Evolutionary conservation across 2,329 filamentous ascomycete genomes (phyloP).

Genomic region (Aspergillus caelatus): DNA sequence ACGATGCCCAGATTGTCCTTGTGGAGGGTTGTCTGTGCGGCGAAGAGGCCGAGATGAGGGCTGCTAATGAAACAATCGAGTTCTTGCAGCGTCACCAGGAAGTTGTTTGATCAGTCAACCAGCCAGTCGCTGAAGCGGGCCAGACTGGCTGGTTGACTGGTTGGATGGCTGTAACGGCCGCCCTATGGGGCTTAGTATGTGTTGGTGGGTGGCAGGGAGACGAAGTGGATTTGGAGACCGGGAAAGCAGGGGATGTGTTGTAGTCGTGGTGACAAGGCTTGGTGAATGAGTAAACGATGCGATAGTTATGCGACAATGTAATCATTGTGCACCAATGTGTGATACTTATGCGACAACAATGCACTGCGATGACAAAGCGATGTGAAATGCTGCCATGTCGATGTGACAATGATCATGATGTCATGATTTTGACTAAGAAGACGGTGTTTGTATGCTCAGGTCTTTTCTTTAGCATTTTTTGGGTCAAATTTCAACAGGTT

Average conservation of each 20-base stretch:
- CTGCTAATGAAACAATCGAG: conserved; percentile 24
- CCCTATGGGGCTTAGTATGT: background rate
- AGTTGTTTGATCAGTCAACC: background rate
- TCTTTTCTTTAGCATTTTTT: background rate
- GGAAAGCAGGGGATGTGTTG: background rate
- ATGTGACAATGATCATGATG: background rate
- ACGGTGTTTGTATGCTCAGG: background rate
- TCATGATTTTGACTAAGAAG: background rate
- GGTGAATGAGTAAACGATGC: background rate
- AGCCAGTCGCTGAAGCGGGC: too few species aligned
- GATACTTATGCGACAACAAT: background rate
- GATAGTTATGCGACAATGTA: background rate
- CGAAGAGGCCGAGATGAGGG: conserved; percentile 35
- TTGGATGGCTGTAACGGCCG: background rate
- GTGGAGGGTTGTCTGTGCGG: conserved; percentile 28
- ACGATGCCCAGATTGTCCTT: conserved; percentile 19
- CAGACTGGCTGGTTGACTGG: background rate
- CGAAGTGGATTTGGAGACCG: background rate
- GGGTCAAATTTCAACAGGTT: too few species aligned
- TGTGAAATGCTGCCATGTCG: background rate
- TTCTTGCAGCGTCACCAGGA: conserved; percentile 10
- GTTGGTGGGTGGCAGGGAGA: background rate
- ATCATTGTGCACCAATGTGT: too few species aligned
- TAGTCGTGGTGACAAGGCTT: background rate
- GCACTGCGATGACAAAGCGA: background rate